A percentile compares a stretch with the other conserved stretches of the same genome.
Evolutionary conservation across 2,329 filamentous ascomycete species (phyloP).

Genomic region (Diaporthe sp.): DNA sequence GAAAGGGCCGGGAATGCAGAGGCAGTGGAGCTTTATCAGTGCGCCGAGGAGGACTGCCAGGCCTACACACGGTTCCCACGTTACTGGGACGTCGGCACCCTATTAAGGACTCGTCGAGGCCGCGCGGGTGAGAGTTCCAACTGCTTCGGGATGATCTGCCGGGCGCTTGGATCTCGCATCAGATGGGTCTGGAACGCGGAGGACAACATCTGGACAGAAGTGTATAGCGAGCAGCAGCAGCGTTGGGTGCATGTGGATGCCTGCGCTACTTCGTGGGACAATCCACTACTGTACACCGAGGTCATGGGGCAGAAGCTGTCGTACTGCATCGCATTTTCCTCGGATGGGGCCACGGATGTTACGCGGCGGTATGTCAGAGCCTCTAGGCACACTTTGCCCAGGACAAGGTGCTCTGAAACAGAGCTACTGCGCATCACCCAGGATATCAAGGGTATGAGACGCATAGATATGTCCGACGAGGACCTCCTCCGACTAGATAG

Average conservation of each 20-base stretch:
- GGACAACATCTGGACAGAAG: conserved; percentile 97
- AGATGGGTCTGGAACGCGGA: conserved; percentile 99
- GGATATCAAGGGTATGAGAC: conserved; percentile 87
- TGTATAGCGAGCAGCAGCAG: conserved; percentile 93
- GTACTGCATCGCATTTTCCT: conserved; percentile 96
- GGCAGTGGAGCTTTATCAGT: conserved; percentile 92
- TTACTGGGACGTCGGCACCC: conserved; percentile 93
- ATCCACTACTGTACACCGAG: conserved; percentile 84
- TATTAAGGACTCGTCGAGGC: conserved; percentile 87
- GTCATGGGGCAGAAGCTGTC: conserved; percentile 97
- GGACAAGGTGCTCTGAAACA: conserved; percentile 85
- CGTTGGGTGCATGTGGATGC: conserved; percentile 97
- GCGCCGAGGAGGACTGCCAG: conserved; percentile 80
- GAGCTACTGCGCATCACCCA: conserved; percentile 91
- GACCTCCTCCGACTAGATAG: conserved; percentile 84
- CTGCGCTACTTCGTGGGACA: conserved; percentile 95
- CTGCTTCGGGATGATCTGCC: conserved; percentile 98
- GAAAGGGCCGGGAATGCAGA: conserved; percentile 89
- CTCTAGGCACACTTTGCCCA: conserved; percentile 76
- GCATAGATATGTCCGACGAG: conserved; percentile 86
- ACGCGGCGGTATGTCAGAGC: conserved; percentile 79
- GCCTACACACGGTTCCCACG: conserved; percentile 90
- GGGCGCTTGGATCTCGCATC: conserved; percentile 89
- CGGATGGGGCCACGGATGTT: conserved; percentile 82
- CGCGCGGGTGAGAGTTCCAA: conserved; percentile 96